Conservation (phyloP, 2,329 filamentous ascomycete genomes). For the Fusarium equiseti region DNA sequence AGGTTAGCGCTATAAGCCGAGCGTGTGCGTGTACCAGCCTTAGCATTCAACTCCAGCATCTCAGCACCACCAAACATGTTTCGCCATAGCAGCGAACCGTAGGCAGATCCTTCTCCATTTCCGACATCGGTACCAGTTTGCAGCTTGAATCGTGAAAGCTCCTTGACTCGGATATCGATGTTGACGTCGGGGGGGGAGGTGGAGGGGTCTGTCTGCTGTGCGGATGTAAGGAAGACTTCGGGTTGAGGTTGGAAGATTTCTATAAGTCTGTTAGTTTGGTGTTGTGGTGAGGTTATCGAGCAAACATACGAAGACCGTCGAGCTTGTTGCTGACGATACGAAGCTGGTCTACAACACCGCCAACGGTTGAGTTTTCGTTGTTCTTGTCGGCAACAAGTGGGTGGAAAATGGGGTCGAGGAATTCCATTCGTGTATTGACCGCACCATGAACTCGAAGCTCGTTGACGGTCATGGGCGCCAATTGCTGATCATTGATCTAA, state of each 20-base stretch:
- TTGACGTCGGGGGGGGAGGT: constrained; percentile 83
- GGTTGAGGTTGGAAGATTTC: constrained; percentile 90
- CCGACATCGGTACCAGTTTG: constrained; percentile 96
- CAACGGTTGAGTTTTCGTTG: constrained; percentile 78
- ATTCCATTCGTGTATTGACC: constrained; percentile 82
- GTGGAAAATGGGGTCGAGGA: constrained; percentile 84
- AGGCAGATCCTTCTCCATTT: constrained; percentile 93
- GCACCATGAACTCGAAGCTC: constrained; percentile 87
- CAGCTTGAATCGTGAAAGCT: constrained; percentile 85
- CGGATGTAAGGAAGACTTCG: constrained; percentile 83
- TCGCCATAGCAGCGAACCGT: constrained; percentile 85
- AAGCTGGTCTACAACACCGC: constrained; percentile 81
- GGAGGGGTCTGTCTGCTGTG: constrained; percentile 75
- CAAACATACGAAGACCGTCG: constrained; percentile 77
- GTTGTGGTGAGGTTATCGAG: background rate
- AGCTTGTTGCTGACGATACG: constrained; percentile 79
- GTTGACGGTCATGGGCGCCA: constrained; percentile 88
- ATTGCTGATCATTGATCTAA: constrained; percentile 76
- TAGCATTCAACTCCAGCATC: constrained; percentile 86
- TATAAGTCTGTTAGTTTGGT: constrained; percentile 54
- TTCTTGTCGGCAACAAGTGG: constrained; percentile 79
- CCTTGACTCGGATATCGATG: constrained; percentile 83
- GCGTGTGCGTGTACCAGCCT: constrained; percentile 87
- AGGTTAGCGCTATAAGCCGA: constrained; percentile 92
- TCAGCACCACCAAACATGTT: constrained; percentile 97